These are phyloP conservation scores for Ogataea pilisensis DNA, from an alignment of 805 yeast genomes.

Conservation along the genomic window DNA sequence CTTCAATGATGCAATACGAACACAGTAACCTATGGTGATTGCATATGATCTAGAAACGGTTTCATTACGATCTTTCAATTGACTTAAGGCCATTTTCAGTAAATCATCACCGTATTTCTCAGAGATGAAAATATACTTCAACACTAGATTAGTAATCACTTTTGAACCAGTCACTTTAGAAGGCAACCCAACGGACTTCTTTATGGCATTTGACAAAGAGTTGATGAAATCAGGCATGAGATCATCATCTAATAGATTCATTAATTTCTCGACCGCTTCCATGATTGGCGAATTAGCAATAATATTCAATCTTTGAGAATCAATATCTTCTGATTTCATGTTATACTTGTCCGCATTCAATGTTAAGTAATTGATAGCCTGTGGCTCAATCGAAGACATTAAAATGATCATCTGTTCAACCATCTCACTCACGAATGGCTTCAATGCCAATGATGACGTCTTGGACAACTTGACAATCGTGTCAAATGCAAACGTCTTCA, in stretches of 20 bases:
- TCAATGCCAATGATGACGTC: conserved; percentile 54
- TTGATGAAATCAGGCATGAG: conserved; percentile 46
- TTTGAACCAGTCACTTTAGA: conserved; percentile 83
- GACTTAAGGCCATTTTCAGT: conserved; percentile 51
- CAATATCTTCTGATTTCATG: conserved; percentile 64
- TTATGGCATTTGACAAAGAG: conserved; percentile 51
- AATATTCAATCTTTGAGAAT: conserved; percentile 68
- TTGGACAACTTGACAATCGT: conserved; percentile 70
- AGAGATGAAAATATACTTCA: conserved; percentile 44
- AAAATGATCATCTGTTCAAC: conserved; percentile 64
- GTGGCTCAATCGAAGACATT: conserved; percentile 90
- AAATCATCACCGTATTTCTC: conserved; percentile 59
- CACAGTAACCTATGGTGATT: conserved; percentile 71
- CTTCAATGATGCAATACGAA: conserved; percentile 55
- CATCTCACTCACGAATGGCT: conserved; percentile 64
- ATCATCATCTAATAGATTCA: conserved; percentile 53
- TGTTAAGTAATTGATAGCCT: conserved; percentile 76
- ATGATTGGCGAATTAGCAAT: conserved; percentile 82
- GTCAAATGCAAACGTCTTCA: conserved; percentile 67
- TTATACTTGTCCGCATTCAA: conserved; percentile 88
- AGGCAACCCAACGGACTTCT: conserved; percentile 80
- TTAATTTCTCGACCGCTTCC: conserved; percentile 73
- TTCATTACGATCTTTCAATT: conserved; percentile 65
- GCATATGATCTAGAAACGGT: conserved; percentile 76
- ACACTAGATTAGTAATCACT: conserved; percentile 60